Conservation (phyloP, 192 early-diverging fungal genomes). For the Coemansia erecta region DNA sequence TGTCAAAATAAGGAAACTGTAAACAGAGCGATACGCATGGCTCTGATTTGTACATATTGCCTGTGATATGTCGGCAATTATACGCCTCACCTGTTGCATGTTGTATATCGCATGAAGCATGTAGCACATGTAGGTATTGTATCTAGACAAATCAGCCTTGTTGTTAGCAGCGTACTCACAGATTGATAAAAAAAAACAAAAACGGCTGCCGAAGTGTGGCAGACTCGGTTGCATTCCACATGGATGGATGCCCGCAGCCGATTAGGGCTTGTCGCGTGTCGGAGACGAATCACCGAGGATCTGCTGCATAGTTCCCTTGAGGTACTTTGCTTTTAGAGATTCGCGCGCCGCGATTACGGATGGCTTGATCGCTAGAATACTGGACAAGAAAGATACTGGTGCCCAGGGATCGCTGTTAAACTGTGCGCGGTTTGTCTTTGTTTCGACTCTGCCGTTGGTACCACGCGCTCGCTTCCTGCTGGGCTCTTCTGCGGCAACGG, state of each 20-base stretch:
- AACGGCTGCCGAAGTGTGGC: too few relatives aligned
- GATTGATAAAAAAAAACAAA: too few relatives aligned
- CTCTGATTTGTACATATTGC: too few relatives aligned
- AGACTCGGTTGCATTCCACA: too few relatives aligned
- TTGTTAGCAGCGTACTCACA: too few relatives aligned
- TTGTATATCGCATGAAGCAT: too few relatives aligned
- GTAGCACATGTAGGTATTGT: too few relatives aligned
- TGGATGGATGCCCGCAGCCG: slow-evolving; percentile 11
- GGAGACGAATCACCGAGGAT: slow-evolving; percentile 20
- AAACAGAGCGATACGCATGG: too few relatives aligned
- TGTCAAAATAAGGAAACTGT: too few relatives aligned
- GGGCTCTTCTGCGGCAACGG: background rate
- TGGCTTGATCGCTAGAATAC: slow-evolving; percentile 29
- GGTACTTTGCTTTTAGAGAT: slow-evolving; percentile 20
- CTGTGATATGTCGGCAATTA: too few relatives aligned
- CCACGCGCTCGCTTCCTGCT: slow-evolving; percentile 23
- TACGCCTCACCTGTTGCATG: too few relatives aligned
- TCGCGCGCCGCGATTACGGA: slow-evolving; percentile 17
- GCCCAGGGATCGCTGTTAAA: slow-evolving; percentile 43
- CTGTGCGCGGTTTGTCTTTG: background rate
- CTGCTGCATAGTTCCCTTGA: slow-evolving; percentile 37
- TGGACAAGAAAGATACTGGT: slow-evolving; percentile 48
- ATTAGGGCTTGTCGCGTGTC: slow-evolving; percentile 24
- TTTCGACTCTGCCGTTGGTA: slow-evolving; percentile 14
- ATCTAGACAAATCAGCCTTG: too few relatives aligned